phyloP scores from a whole-genome alignment of 1,139 yeast genomes.

The Kluyveromyces sp. region DNA sequence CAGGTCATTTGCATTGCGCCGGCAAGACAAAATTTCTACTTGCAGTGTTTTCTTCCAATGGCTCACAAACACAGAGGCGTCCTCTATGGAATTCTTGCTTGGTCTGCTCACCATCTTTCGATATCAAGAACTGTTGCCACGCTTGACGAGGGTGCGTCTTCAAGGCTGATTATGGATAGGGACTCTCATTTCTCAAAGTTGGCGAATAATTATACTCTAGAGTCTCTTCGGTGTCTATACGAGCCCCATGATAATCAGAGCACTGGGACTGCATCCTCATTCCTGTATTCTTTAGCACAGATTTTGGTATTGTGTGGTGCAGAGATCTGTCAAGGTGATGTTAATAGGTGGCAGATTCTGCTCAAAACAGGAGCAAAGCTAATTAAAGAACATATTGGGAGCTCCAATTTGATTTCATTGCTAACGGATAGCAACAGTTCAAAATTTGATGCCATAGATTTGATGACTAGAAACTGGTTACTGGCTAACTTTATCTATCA shows the following conservation, averaged over 20 bases:
- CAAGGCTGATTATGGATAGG: conserved; percentile 18
- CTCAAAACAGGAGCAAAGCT: conserved; percentile 56
- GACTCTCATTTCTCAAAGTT: conserved; percentile 35
- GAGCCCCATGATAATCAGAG: background rate
- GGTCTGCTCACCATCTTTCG: conserved; percentile 48
- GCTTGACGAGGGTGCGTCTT: background rate
- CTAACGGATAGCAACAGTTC: conserved; percentile 44
- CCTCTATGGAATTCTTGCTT: conserved; percentile 61
- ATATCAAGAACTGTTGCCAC: conserved; percentile 39
- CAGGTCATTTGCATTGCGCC: conserved; percentile 60
- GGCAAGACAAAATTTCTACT: conserved; percentile 56
- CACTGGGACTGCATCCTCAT: conserved; percentile 4
- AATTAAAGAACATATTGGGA: conserved; percentile 36
- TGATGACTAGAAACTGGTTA: conserved; percentile 48
- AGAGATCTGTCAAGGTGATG: conserved; percentile 72
- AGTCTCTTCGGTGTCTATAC: conserved; percentile 14
- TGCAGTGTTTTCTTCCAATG: conserved; percentile 69
- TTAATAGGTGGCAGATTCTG: conserved; percentile 58
- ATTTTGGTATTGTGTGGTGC: conserved; percentile 62
- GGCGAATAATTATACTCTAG: conserved; percentile 20
- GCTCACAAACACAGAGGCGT: conserved; percentile 66
- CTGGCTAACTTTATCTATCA: conserved; percentile 80
- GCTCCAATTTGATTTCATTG: conserved; percentile 2
- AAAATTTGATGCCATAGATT: conserved; percentile 12
- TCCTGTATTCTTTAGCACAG: conserved; percentile 42